phyloP scores from a whole-genome alignment of 768 basidiomycete genomes.

The Boletus coccyginus region DNA sequence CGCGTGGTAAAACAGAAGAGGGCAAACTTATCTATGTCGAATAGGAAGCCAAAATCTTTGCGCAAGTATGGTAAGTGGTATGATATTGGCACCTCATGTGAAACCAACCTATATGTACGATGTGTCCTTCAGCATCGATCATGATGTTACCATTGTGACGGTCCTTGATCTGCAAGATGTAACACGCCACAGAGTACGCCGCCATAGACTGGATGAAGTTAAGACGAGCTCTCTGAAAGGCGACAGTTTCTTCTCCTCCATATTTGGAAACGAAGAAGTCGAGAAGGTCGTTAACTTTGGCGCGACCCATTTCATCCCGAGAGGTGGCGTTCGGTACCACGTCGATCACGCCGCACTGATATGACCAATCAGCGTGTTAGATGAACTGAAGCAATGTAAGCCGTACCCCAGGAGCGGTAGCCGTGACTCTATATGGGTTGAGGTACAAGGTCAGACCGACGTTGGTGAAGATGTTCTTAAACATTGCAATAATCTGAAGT shows the following conservation, averaged over 20 bases:
- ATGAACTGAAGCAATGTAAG: not conserved
- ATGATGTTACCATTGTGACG: conserved; percentile 99
- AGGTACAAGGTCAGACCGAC: conserved; percentile 90
- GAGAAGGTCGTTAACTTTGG: conserved; percentile 94
- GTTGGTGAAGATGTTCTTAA: conserved; percentile 93
- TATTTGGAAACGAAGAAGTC: conserved; percentile 95
- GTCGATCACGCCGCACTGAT: conserved; percentile 95
- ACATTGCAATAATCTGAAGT: conserved; percentile 97
- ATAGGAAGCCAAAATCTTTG: conserved; percentile 92
- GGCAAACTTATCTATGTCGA: conserved; percentile 93
- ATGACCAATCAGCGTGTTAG: not conserved
- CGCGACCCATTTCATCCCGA: conserved; percentile 98
- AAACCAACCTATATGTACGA: conserved; percentile 85
- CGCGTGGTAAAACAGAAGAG: conserved; percentile 5
- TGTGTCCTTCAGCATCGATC: conserved; percentile 98
- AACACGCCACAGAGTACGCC: conserved; percentile 96
- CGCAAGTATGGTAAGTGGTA: conserved; percentile 7
- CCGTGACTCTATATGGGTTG: conserved; percentile 95
- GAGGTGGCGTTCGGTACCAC: conserved; percentile 98
- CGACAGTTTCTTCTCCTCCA: conserved; percentile 82
- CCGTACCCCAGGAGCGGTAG: conserved; percentile 92
- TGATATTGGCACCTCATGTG: not conserved
- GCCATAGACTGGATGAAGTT: conserved; percentile 99
- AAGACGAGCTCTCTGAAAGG: conserved; percentile 88
- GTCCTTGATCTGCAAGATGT: conserved; percentile 98